Evolutionary conservation across 2,329 filamentous ascomycete species (phyloP).

Genomic region (Trichoderma simmonsii): DNA sequence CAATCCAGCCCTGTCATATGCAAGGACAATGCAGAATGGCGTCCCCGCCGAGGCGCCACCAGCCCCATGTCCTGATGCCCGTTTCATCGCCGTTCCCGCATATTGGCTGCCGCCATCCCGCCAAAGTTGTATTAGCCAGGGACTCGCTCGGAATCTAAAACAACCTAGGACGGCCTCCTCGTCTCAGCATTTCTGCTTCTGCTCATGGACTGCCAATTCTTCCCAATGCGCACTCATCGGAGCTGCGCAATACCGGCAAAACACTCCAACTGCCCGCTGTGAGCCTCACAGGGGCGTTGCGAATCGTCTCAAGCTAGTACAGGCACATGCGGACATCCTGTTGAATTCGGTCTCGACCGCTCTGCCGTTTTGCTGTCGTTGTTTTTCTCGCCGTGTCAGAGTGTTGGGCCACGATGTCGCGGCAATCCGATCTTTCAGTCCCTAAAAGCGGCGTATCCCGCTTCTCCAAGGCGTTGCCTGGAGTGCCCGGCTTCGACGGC

Average conservation of each 20-base stretch:
- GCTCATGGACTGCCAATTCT: neutral
- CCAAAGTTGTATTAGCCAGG: constrained; percentile 18
- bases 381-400: neutral
- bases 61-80: constrained; percentile 1
- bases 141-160: constrained; percentile 17
- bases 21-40: neutral
- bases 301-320: neutral
- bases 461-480: constrained; percentile 57
- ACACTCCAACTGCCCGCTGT: neutral
- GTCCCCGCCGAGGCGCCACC: neutral
- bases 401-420: constrained; percentile 8
- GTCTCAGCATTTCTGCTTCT: constrained; percentile 17
- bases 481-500: constrained; percentile 39
- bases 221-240: neutral
- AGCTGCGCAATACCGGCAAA: neutral
- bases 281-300: neutral
- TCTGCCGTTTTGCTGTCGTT: neutral
- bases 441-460: constrained; percentile 45
- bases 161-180: constrained; percentile 7
- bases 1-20: neutral
- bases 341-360: constrained; percentile 1
- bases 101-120: neutral
- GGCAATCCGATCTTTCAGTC: neutral
- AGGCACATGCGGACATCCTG: neutral
- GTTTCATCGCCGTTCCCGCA: constrained; percentile 12